Conservation (phyloP, 2,329 filamentous ascomycete species). For the Fusarium goolgardi region DNA sequence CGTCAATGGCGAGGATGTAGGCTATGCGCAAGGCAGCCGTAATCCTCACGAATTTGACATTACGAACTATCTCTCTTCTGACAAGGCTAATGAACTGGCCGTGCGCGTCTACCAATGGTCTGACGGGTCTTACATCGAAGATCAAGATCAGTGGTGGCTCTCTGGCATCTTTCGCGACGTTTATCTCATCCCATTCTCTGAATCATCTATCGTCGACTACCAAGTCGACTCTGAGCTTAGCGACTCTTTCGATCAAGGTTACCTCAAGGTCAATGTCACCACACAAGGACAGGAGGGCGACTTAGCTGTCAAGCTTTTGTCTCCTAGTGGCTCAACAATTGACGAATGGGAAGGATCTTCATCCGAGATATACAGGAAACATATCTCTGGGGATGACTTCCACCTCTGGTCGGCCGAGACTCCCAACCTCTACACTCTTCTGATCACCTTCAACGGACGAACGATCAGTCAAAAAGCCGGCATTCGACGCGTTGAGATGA, state of each 20-base stretch:
- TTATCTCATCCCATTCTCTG: constrained; percentile 70
- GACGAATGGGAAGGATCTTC: constrained; percentile 42
- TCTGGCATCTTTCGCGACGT: constrained; percentile 74
- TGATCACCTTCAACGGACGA: constrained; percentile 51
- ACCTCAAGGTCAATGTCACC: constrained; percentile 61
- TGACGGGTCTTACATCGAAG: constrained; percentile 78
- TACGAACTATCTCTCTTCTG: constrained; percentile 60
- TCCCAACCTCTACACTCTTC: constrained; percentile 69
- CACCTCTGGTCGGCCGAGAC: constrained; percentile 77
- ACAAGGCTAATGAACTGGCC: constrained; percentile 65
- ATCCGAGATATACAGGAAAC: constrained; percentile 53
- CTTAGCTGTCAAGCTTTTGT: constrained; percentile 53
- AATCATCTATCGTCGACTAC: constrained; percentile 55
- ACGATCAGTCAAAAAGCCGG: constrained; percentile 67
- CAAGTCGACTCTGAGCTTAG: constrained; percentile 65
- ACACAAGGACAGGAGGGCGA: constrained; percentile 60
- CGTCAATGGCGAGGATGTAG: constrained; percentile 74
- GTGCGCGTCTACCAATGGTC: constrained; percentile 79
- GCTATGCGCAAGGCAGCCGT: constrained; percentile 77
- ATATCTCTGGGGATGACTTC: constrained; percentile 61
- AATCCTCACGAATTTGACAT: constrained; percentile 82
- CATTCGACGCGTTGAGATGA: constrained; percentile 71
- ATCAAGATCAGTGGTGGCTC: constrained; percentile 77
- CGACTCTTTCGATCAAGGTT: constrained; percentile 64
- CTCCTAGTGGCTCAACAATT: constrained; percentile 48